phyloP scores from a whole-genome alignment of 202 grass and related monocot species.

The Saccharum hybrid region DNA sequence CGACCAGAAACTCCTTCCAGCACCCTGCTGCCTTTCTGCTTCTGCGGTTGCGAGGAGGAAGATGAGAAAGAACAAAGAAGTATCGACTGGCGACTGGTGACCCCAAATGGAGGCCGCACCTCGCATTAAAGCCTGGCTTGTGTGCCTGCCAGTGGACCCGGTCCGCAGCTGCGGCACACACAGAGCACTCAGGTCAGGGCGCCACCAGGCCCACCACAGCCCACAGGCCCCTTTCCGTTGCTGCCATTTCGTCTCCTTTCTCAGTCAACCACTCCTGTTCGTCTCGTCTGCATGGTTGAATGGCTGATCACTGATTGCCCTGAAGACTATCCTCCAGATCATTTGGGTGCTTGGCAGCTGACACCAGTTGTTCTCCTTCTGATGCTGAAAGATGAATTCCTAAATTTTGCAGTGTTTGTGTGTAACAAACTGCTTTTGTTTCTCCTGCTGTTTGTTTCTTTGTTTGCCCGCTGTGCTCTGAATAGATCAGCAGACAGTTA shows the following conservation, averaged over 20 bases:
- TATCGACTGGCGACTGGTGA: conserved; percentile 12
- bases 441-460: neutral
- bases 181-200: neutral
- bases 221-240: neutral
- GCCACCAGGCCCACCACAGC: neutral
- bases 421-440: neutral
- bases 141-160: conserved; percentile 22
- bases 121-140: conserved; percentile 33
- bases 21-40: neutral
- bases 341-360: neutral
- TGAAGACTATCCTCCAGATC: conserved; percentile 11
- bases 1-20: conserved; percentile 37
- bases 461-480: neutral
- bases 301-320: conserved; percentile 24
- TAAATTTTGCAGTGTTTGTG: neutral
- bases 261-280: conserved; percentile 38
- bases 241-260: conserved; percentile 26
- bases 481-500: neutral
- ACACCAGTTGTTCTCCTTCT: neutral
- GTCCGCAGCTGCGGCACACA: neutral
- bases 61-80: neutral
- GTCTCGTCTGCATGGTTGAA: conserved; percentile 24
- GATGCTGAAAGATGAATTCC: neutral
- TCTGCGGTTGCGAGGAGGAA: neutral
- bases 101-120: conserved; percentile 39